These are phyloP conservation scores for Didymella lethalis DNA, from an alignment of 2,329 filamentous ascomycete genomes.

Conservation along the genomic window DNA sequence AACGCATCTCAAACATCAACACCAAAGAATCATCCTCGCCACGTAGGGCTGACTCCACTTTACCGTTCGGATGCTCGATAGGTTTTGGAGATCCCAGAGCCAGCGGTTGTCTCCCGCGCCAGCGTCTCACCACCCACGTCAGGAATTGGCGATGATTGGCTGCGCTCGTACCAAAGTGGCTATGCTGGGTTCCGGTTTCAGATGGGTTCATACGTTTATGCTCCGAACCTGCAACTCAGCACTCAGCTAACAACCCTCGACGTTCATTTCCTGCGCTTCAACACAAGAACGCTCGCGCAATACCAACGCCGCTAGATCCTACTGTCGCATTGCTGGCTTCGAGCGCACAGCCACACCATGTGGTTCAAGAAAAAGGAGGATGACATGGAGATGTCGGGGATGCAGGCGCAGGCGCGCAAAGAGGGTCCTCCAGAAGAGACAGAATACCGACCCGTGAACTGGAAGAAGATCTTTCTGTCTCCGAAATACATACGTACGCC, in stretches of 20 bases:
- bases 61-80: conserved; percentile 26
- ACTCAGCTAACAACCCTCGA: conserved; percentile 1
- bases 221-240: conserved; percentile 7
- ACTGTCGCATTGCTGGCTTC: background rate
- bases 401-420: conserved; percentile 30
- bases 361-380: conserved; percentile 35
- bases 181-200: conserved; percentile 45
- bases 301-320: background rate
- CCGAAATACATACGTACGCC: conserved; percentile 49
- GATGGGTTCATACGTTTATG: conserved; percentile 30
- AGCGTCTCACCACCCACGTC: conserved; percentile 36
- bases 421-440: conserved; percentile 39
- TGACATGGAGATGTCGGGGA: conserved; percentile 44
- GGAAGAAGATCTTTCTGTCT: conserved; percentile 45
- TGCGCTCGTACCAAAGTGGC: conserved; percentile 29
- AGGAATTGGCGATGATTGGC: conserved; percentile 32
- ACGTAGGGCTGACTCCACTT: conserved; percentile 8
- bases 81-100: conserved; percentile 26
- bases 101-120: conserved; percentile 36
- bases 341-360: conserved; percentile 20
- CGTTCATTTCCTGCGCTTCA: conserved; percentile 5
- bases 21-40: background rate
- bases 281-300: background rate
- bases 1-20: conserved; percentile 13
- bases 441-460: conserved; percentile 44